These are phyloP conservation scores for Oxytropis ochrocephala DNA, from an alignment of 306 rosid species.

Conservation along the genomic window DNA sequence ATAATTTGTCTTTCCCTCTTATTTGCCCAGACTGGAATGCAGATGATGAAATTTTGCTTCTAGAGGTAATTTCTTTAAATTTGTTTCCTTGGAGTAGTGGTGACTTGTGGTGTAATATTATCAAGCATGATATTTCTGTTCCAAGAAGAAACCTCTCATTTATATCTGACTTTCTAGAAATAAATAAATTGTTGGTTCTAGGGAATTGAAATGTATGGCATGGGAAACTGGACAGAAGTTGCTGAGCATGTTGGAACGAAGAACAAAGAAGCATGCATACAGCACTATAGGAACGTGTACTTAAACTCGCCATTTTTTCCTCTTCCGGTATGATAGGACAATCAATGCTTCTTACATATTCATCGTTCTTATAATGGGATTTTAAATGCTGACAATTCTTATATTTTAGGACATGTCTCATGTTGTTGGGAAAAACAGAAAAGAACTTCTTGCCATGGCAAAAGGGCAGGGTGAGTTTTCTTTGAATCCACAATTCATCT, in stretches of 20 bases:
- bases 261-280: conserved; percentile 87
- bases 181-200: conserved; percentile 20
- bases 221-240: conserved; percentile 97
- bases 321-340: conserved; percentile 64
- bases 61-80: conserved; percentile 56
- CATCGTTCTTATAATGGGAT: conserved; percentile 11
- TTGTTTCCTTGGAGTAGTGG: background rate
- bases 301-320: conserved; percentile 78
- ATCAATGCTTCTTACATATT: background rate
- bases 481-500: no score
- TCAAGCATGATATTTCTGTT: conserved; percentile 3
- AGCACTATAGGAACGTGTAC: conserved; percentile 73
- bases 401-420: conserved; percentile 87
- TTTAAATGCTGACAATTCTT: conserved; percentile 23
- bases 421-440: conserved; percentile 88
- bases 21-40: conserved; percentile 98
- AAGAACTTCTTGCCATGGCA: conserved; percentile 98
- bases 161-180: conserved; percentile 5
- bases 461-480: conserved; percentile 84
- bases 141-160: background rate
- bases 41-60: conserved; percentile 90
- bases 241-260: conserved; percentile 99
- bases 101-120: conserved; percentile 8
- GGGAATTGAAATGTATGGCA: conserved; percentile 98
- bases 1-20: conserved; percentile 86